Percentiles rank a stretch among this genome's conserved stretches.
Conservation (phyloP, 2,329 filamentous ascomycete species). For the Ophiostoma populinum region DNA sequence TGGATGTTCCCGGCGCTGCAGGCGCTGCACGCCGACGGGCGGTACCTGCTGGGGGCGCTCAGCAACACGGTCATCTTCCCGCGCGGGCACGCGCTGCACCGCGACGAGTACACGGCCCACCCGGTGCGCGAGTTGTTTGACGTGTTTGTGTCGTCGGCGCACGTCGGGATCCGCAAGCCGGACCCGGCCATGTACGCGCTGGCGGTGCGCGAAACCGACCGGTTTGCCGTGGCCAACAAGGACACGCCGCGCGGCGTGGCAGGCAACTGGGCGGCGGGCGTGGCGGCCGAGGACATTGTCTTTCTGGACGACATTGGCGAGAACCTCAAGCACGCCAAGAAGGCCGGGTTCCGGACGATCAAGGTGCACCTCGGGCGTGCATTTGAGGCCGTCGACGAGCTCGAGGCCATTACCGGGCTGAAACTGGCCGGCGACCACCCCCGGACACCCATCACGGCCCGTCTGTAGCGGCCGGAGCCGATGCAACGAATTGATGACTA, state of each 20-base stretch:
- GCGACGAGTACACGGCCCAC: constrained; percentile 30
- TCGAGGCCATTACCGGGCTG: constrained; percentile 61
- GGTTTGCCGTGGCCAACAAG: constrained; percentile 38
- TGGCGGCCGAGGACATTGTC: constrained; percentile 51
- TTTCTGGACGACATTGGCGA: constrained; percentile 93
- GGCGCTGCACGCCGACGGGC: constrained; percentile 43
- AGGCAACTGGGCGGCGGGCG: constrained; percentile 29
- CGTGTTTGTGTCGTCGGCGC: constrained; percentile 72
- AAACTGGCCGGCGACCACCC: constrained; percentile 38
- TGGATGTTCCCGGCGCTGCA: constrained; percentile 75
- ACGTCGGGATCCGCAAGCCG: constrained; percentile 76
- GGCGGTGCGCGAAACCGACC: constrained; percentile 49
- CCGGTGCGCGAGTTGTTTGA: constrained; percentile 59
- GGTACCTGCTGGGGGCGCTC: constrained; percentile 62
- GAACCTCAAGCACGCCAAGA: constrained; percentile 68
- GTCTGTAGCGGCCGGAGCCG: no score
- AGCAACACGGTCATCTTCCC: constrained; percentile 88
- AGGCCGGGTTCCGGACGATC: constrained; percentile 61
- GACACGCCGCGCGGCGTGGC: constrained; percentile 19
- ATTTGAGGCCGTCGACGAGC: constrained; percentile 62
- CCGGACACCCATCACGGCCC: constrained; percentile 18
- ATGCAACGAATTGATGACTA: no score
- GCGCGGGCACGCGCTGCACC: constrained; percentile 48
- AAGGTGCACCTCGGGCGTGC: constrained; percentile 68
- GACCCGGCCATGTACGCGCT: constrained; percentile 65